These are phyloP conservation scores for Chlamydomonas schloesseri DNA, from an alignment of 139 green algal genomes.

Conservation along the genomic window DNA sequence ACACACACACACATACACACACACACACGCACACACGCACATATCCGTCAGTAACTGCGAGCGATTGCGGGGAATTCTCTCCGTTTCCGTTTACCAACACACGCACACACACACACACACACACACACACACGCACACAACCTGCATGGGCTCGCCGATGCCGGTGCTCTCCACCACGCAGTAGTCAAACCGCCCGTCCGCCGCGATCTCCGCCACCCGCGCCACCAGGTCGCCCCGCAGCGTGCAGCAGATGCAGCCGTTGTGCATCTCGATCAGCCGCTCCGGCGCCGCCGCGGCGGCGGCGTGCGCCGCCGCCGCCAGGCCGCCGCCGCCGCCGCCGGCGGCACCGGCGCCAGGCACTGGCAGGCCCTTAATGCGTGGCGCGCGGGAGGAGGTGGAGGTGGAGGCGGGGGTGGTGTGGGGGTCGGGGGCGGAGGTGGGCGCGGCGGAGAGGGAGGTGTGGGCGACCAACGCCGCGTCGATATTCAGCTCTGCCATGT, in stretches of 20 bases:
- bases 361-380: too few relatives aligned
- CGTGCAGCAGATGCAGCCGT: slow-evolving; percentile 94
- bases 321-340: background rate
- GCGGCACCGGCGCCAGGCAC: background rate
- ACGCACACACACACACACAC: too few relatives aligned
- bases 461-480: slow-evolving; percentile 75
- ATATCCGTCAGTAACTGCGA: too few relatives aligned
- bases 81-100: too few relatives aligned
- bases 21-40: too few relatives aligned
- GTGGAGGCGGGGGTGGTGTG: background rate
- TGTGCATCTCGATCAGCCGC: slow-evolving; percentile 74
- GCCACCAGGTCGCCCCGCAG: slow-evolving; percentile 81
- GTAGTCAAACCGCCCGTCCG: slow-evolving; percentile 73
- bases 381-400: background rate
- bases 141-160: slow-evolving; percentile 80
- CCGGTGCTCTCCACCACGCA: slow-evolving; percentile 88
- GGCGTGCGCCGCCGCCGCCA: background rate
- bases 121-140: slow-evolving; percentile 17
- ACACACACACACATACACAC: too few relatives aligned
- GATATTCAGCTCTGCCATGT: slow-evolving; percentile 91
- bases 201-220: slow-evolving; percentile 68
- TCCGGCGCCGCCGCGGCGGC: slow-evolving; percentile 46
- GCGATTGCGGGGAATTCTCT: too few relatives aligned
- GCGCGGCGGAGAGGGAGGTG: slow-evolving; percentile 29
- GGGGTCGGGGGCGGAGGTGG: background rate